phyloP scores from a whole-genome alignment of 1,284 basidiomycete genomes.

The Sanghuangporus baumii region DNA sequence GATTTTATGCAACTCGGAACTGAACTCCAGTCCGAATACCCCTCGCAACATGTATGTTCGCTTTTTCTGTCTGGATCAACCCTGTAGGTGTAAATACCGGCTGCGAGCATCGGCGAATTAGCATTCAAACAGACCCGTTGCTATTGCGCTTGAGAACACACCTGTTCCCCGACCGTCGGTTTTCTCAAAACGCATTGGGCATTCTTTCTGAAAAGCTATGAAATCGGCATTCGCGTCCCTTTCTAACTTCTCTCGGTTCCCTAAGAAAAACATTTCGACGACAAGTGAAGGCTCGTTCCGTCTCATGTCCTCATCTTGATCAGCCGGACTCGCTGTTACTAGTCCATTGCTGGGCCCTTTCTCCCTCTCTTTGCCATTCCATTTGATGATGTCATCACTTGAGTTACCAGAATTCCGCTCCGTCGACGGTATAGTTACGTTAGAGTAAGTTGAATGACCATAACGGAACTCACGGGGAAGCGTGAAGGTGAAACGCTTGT shows the following conservation, averaged over 20 bases:
- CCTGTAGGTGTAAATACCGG: neutral
- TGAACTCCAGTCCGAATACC: neutral
- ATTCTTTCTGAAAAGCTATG: conserved; percentile 5
- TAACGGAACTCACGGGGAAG: neutral
- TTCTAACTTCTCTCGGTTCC: conserved; percentile 10
- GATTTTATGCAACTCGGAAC: neutral
- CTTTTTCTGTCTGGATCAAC: neutral
- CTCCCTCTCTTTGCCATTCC: neutral
- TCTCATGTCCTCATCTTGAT: neutral
- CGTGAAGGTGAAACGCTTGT: neutral
- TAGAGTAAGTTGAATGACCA: neutral
- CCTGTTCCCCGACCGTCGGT: neutral
- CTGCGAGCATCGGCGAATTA: neutral
- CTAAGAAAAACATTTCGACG: conserved; percentile 2
- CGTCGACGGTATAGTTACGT: neutral
- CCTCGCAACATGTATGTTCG: neutral
- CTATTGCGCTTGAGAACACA: neutral
- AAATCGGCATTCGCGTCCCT: conserved; percentile 5
- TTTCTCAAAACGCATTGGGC: neutral
- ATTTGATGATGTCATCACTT: neutral
- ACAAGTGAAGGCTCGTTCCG: neutral
- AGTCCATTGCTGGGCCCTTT: neutral
- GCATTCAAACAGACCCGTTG: neutral
- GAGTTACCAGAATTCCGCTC: neutral
- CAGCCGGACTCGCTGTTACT: neutral